A percentile compares a stretch with the other conserved stretches of the same genome.
Conservation (phyloP, 1,139 yeast genomes). For the Magnusiomyces suaveolens region DNA sequence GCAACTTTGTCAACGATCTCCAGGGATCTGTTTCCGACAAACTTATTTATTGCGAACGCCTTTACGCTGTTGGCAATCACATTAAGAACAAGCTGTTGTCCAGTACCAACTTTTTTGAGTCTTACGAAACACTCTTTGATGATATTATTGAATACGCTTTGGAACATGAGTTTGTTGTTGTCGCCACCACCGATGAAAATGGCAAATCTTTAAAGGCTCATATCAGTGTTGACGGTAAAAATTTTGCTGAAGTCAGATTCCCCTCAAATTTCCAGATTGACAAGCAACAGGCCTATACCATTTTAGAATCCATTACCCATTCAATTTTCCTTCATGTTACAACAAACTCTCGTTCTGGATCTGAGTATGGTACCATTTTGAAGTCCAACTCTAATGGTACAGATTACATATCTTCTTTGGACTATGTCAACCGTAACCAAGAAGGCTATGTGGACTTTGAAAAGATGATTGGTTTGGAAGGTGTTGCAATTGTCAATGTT, state of each 20-base stretch:
- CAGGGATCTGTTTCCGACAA: slow-evolving; percentile 36
- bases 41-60: slow-evolving; percentile 53
- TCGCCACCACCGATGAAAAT: slow-evolving; percentile 46
- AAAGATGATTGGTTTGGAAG: slow-evolving; percentile 77
- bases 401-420: slow-evolving; percentile 61
- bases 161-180: slow-evolving; percentile 58
- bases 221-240: slow-evolving; percentile 73
- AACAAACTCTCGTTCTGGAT: slow-evolving; percentile 41
- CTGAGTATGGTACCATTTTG: slow-evolving; percentile 71
- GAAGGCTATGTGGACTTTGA: slow-evolving; percentile 85
- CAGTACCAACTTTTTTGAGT: slow-evolving; percentile 45
- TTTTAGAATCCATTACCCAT: slow-evolving; percentile 64
- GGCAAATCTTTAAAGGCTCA: slow-evolving; percentile 47
- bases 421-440: slow-evolving; percentile 64
- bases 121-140: slow-evolving; percentile 37
- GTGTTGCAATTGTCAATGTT: slow-evolving; percentile 64
- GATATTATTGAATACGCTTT: slow-evolving; percentile 56
- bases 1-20: slow-evolving; percentile 60
- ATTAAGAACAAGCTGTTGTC: slow-evolving; percentile 36
- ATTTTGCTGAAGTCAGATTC: slow-evolving; percentile 69
- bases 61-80: slow-evolving; percentile 26
- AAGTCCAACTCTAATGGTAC: slow-evolving; percentile 96
- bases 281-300: slow-evolving; percentile 71
- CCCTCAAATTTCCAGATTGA: slow-evolving; percentile 60
- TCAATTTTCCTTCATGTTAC: slow-evolving; percentile 81